Conservation (phyloP, 2,329 filamentous ascomycete genomes). For the Trichoderma sp. region DNA sequence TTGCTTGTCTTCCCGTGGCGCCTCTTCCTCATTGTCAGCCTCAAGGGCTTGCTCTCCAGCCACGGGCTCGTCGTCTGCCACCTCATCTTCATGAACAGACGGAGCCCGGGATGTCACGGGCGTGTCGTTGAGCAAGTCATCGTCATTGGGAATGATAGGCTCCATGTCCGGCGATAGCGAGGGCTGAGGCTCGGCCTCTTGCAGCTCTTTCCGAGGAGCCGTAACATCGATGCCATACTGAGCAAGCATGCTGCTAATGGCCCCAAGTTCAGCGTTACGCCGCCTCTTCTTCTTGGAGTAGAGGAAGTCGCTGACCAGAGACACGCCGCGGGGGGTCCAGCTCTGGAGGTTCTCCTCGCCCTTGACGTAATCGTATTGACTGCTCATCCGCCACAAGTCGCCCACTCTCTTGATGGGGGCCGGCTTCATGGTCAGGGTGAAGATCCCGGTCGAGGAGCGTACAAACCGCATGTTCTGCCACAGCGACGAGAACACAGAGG, state of each 20-base stretch:
- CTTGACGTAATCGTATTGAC: constrained; percentile 91
- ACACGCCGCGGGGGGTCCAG: constrained; percentile 89
- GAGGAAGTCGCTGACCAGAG: constrained; percentile 86
- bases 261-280: constrained; percentile 78
- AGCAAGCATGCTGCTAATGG: constrained; percentile 66
- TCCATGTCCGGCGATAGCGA: constrained; percentile 44
- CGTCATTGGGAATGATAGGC: constrained; percentile 54
- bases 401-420: constrained; percentile 87
- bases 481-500: constrained; percentile 82
- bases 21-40: constrained; percentile 29
- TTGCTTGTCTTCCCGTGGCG: too few relatives aligned
- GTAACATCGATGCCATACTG: constrained; percentile 56
- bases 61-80: constrained; percentile 33
- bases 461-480: constrained; percentile 86
- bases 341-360: constrained; percentile 83
- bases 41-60: constrained; percentile 33
- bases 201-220: constrained; percentile 37
- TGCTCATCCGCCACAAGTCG: constrained; percentile 96
- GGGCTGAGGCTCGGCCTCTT: constrained; percentile 44
- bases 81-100: constrained; percentile 35
- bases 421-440: constrained; percentile 82
- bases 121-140: constrained; percentile 61
- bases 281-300: constrained; percentile 70
- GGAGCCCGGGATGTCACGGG: constrained; percentile 55
- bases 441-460: constrained; percentile 83